Evolutionary conservation across 495 filamentous ascomycete species (phyloP), one percentile per base, ranked within the genome.

Genomic region (Daldinia decipiens): DNA sequence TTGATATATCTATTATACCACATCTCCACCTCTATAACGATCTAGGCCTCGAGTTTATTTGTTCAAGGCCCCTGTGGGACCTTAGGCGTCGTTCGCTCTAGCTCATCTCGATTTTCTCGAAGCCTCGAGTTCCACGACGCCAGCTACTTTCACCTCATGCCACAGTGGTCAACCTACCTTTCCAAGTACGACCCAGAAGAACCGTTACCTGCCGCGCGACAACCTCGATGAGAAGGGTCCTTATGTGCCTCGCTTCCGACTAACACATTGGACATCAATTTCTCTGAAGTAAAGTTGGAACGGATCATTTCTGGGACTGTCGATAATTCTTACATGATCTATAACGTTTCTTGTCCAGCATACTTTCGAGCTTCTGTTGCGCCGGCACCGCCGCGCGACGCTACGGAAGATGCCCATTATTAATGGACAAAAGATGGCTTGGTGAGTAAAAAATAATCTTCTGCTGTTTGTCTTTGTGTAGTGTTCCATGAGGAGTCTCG

Each of bases 371-470:
- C 60, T 38, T 26, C 53, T 52, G 54, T 53, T 55, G 65, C 59
- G 63, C 24, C 36, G 71, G 67, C 40, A 34, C 38, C n/a, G 17
- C 15, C 43, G 26, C 21, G 60, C 65, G 66, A 67, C 38, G 12
- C 39, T 13, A 36, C 50, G 56, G 73, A 79, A 76, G 38, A 87
- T 87, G 85, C 85, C 85, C 67, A 72, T 86, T 9, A 84, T 87
- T 53, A 83, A 87, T 71, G 85, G 85, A 55, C 78, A 82, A 72
- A 87, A 87, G 79, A 84, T 87, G 83, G 85, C 85, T 76, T 87
- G 85, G 85, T 87, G 81, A 67, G 84, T 81, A 13, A 24, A 64
- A 67, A 59, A 55, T 24, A 40, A 29, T 60, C 24, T 67, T 56
- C 29, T 24, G 50, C 60, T 9, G 50, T 62, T 65, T 43, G 50